Evolutionary conservation across 73 alveolate genomes (phyloP).

Genomic region (Diophrys appendiculata): DNA sequence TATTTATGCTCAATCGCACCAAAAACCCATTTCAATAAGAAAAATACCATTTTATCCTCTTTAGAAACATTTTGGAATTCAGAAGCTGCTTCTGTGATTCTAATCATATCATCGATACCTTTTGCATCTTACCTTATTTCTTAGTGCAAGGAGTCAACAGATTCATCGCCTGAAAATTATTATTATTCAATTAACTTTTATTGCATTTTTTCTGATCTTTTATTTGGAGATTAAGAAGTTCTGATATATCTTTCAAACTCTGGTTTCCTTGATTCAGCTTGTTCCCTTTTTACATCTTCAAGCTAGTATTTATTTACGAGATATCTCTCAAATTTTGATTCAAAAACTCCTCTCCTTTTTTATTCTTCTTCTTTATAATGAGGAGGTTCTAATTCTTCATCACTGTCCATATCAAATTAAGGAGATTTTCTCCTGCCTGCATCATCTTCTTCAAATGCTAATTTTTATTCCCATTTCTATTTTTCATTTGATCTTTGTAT

Average conservation of each 20-base stretch:
- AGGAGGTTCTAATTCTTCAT: slow-evolving; percentile 3
- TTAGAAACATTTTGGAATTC: slow-evolving; percentile 22
- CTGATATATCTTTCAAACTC: slow-evolving; percentile 48
- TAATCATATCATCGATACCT: neutral
- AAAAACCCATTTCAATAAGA: slow-evolving; percentile 56
- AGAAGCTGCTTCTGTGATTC: neutral
- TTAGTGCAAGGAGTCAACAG: no score
- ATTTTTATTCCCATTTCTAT: no score
- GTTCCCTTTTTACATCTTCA: slow-evolving; percentile 18
- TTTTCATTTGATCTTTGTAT: no score
- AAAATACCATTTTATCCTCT: slow-evolving; percentile 55
- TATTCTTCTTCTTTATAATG: slow-evolving; percentile 10
- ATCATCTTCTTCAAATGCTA: no score
- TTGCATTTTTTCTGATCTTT: slow-evolving; percentile 5
- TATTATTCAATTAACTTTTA: no score
- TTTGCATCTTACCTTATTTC: slow-evolving; percentile 3
- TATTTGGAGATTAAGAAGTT: slow-evolving; percentile 53
- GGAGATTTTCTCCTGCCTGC: no score
- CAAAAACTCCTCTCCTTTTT: slow-evolving; percentile 28
- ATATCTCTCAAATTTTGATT: slow-evolving; percentile 58
- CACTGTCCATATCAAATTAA: neutral
- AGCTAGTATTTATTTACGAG: slow-evolving; percentile 41
- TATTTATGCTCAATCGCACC: slow-evolving; percentile 48
- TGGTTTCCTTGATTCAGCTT: neutral
- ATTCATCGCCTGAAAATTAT: no score